These are phyloP conservation scores for Ampelomyces quisqualis DNA, from an alignment of 2,329 filamentous ascomycete species.

Conservation along the genomic window DNA sequence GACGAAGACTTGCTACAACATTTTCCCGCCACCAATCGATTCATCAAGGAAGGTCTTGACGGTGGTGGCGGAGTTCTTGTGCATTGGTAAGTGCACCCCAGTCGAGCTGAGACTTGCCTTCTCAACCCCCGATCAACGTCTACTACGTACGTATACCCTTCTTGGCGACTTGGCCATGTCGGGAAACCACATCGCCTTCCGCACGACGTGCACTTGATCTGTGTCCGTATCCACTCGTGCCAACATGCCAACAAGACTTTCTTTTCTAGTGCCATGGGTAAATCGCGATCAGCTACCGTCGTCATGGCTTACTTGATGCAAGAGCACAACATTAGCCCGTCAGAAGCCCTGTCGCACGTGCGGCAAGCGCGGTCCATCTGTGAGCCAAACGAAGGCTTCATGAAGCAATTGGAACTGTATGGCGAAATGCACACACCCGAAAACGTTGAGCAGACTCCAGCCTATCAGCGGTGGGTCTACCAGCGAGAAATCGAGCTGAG, in stretches of 20 bases:
- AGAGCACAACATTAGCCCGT: constrained; percentile 51
- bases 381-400: constrained; percentile 90
- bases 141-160: constrained; percentile 24
- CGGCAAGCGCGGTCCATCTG: constrained; percentile 71
- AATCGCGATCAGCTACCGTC: constrained; percentile 85
- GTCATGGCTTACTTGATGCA: constrained; percentile 82
- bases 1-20: constrained; percentile 84
- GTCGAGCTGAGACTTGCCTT: constrained; percentile 39
- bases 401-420: constrained; percentile 83
- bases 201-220: constrained; percentile 8
- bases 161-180: constrained; percentile 42
- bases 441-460: constrained; percentile 66
- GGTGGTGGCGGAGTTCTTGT: constrained; percentile 63
- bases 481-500: constrained; percentile 65
- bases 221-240: constrained; percentile 26
- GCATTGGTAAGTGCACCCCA: constrained; percentile 63
- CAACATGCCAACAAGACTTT: constrained; percentile 38
- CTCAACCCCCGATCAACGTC: constrained; percentile 33
- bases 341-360: constrained; percentile 69
- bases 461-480: constrained; percentile 79
- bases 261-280: constrained; percentile 80
- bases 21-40: constrained; percentile 74
- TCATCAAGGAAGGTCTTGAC: constrained; percentile 76
- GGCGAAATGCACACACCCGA: constrained; percentile 80
- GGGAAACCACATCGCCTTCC: constrained; percentile 10